Evolutionary conservation across 768 basidiomycete species (phyloP).

Genomic region (Sarcomyxa edulis): DNA sequence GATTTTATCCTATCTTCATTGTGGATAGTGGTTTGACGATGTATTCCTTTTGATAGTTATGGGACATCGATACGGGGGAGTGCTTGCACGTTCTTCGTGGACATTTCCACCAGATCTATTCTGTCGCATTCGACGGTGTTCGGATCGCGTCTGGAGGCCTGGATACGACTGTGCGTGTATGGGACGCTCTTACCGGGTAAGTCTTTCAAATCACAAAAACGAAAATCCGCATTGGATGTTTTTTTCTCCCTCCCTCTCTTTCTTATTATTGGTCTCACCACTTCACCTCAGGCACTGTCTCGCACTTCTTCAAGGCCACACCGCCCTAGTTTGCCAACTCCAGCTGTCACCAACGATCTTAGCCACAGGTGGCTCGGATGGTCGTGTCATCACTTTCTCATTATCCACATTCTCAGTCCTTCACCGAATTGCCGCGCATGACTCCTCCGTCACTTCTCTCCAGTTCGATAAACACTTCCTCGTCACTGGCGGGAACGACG

Average conservation of each 20-base stretch:
- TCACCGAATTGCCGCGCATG: conserved; percentile 84
- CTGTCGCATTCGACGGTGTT: conserved; percentile 83
- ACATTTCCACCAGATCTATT: conserved; percentile 86
- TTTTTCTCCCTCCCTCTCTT: conserved; percentile 1
- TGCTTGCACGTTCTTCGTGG: conserved; percentile 79
- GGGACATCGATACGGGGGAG: conserved; percentile 85
- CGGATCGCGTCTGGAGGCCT: conserved; percentile 78
- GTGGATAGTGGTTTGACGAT: conserved; percentile 1
- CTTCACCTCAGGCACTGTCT: conserved; percentile 54
- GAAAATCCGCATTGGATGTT: too few species aligned
- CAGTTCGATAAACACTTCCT: conserved; percentile 83
- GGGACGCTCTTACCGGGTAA: conserved; percentile 83
- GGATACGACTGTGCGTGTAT: conserved; percentile 89
- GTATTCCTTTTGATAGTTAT: too few species aligned
- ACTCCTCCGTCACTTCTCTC: conserved; percentile 78
- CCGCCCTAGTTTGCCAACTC: conserved; percentile 86
- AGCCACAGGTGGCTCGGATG: conserved; percentile 84
- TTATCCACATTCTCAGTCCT: conserved; percentile 32
- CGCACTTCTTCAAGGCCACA: conserved; percentile 89
- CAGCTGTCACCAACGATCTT: too few species aligned
- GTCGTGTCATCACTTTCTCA: conserved; percentile 51
- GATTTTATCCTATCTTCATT: conserved; percentile 15
- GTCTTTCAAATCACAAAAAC: conserved; percentile 22
- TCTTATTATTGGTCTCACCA: too few species aligned
- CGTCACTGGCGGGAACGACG: conserved; percentile 84